Conservation (phyloP, 169 alveolate genomes). For the Babesia ovata region DNA sequence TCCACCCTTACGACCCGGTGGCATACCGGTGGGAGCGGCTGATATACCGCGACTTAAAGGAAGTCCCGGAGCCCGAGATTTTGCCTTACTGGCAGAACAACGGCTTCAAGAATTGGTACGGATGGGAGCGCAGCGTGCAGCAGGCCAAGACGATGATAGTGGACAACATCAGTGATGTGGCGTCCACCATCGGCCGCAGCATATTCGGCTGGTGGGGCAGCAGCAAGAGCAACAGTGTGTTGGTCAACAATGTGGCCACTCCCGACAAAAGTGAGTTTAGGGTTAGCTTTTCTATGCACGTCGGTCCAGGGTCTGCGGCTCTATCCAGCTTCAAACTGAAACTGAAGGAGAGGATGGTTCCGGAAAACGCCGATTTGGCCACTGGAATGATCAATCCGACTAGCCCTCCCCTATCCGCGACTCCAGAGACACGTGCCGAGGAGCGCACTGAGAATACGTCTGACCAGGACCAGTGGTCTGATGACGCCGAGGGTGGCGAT, state of each 20-base stretch:
- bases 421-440: background rate
- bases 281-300: background rate
- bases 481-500: constrained; percentile 21
- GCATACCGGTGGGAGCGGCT: constrained; percentile 82
- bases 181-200: constrained; percentile 56
- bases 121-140: constrained; percentile 77
- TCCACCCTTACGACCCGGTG: constrained; percentile 86
- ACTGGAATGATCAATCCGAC: background rate
- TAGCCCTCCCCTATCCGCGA: background rate
- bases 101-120: constrained; percentile 84
- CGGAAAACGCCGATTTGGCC: constrained; percentile 1
- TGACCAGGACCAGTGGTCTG: constrained; percentile 4
- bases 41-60: constrained; percentile 71
- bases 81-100: constrained; percentile 84
- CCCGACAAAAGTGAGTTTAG: constrained; percentile 33
- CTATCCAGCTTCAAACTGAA: constrained; percentile 24
- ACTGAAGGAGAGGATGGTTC: constrained; percentile 14
- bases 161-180: constrained; percentile 66
- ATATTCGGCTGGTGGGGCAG: constrained; percentile 61
- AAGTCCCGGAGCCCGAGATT: constrained; percentile 82
- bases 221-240: constrained; percentile 59
- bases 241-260: constrained; percentile 53
- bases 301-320: constrained; percentile 15
- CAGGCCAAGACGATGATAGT: constrained; percentile 67
- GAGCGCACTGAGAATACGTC: background rate